These are phyloP conservation scores for Aspergillus leporis DNA, from an alignment of 495 filamentous ascomycete species.

Conservation along the genomic window DNA sequence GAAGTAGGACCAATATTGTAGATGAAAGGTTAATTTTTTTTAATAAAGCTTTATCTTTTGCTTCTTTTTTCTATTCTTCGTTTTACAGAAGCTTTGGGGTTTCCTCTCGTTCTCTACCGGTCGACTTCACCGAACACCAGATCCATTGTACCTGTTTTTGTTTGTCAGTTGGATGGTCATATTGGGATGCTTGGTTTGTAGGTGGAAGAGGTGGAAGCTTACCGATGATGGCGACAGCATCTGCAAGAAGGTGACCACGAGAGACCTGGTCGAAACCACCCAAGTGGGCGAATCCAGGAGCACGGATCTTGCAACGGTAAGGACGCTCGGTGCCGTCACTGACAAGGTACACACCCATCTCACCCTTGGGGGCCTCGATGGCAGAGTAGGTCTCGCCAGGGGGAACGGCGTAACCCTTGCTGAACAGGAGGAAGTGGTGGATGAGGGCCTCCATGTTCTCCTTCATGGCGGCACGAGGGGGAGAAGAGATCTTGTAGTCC, in stretches of 20 bases:
- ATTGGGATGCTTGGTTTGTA: neutral
- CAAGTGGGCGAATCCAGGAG: constrained; percentile 95
- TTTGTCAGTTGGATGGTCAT: neutral
- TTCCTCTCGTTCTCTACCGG: constrained; percentile 44
- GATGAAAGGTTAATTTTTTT: constrained; percentile 3
- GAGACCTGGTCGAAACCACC: constrained; percentile 90
- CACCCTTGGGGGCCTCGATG: constrained; percentile 98
- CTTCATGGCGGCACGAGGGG: constrained; percentile 97
- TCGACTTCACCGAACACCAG: constrained; percentile 76
- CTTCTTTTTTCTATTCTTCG: constrained; percentile 19
- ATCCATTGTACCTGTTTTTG: constrained; percentile 70
- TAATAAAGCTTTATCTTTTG: constrained; percentile 4
- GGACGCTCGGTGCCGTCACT: constrained; percentile 94
- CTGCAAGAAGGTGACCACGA: constrained; percentile 89
- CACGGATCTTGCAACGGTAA: constrained; percentile 96
- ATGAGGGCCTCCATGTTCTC: constrained; percentile 99
- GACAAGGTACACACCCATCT: constrained; percentile 99
- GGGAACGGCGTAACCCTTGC: constrained; percentile 97
- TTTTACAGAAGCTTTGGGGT: constrained; percentile 8
- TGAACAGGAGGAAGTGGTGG: constrained; percentile 98
- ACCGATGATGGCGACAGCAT: constrained; percentile 95
- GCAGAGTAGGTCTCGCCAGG: constrained; percentile 97
- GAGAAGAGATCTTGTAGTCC: constrained; percentile 98
- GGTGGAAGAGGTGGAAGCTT: constrained; percentile 16
- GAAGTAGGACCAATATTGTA: neutral